Evolutionary conservation across 2,329 filamentous ascomycete genomes (phyloP).

Genomic region (Sarocladium oryzae): DNA sequence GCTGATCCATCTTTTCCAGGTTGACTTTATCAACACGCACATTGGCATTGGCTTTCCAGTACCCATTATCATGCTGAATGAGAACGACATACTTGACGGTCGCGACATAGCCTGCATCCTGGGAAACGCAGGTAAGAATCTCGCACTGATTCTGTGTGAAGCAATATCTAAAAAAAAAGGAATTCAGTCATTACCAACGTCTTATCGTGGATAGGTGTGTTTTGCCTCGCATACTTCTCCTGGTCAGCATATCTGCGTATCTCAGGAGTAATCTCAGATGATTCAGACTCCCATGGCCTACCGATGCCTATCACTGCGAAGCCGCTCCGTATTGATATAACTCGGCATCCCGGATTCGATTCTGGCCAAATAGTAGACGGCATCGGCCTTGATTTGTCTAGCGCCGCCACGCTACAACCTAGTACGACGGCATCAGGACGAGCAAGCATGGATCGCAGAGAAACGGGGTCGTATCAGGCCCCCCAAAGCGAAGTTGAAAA

Average conservation of each 20-base stretch:
- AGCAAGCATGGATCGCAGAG: background rate
- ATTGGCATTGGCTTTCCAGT: conserved; percentile 45
- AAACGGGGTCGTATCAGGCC: no score
- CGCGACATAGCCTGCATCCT: conserved; percentile 35
- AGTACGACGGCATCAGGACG: background rate
- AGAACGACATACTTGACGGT: conserved; percentile 24
- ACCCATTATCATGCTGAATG: conserved; percentile 40
- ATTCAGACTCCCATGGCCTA: conserved; percentile 9
- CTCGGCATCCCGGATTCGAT: conserved; percentile 18
- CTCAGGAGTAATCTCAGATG: background rate
- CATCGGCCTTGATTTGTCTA: background rate
- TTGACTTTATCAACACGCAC: conserved; percentile 44
- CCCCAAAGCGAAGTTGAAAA: no score
- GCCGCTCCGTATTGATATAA: conserved; percentile 13
- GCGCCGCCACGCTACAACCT: background rate
- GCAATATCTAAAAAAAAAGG: conserved; percentile 11
- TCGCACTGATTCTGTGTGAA: background rate
- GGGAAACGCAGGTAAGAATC: conserved; percentile 35
- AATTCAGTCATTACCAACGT: conserved; percentile 27
- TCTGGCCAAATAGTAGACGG: conserved; percentile 11
- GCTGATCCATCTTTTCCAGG: conserved; percentile 24
- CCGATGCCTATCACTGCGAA: conserved; percentile 3
- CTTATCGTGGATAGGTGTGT: conserved; percentile 27
- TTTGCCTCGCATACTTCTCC: conserved; percentile 16
- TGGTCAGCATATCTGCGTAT: background rate